These are phyloP conservation scores for Jacaranda copaia DNA, from an alignment of 257 asterid species.

Conservation along the genomic window DNA sequence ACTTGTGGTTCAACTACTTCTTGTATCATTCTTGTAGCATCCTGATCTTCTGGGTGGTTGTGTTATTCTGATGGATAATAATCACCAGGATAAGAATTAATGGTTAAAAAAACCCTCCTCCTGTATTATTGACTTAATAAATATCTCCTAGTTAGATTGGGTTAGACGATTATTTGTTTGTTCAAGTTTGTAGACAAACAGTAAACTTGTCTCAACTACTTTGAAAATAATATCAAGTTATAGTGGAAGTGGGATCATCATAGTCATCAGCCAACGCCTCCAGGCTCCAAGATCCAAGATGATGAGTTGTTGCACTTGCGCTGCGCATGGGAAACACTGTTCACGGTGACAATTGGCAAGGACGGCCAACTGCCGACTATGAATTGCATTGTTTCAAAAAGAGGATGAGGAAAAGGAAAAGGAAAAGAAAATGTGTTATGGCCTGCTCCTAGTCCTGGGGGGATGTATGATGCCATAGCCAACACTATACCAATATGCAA, in stretches of 20 bases:
- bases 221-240: not conserved
- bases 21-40: not conserved
- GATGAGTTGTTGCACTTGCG: slow-evolving; percentile 3
- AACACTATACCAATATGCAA: not conserved
- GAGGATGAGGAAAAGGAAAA: not conserved
- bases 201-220: not conserved
- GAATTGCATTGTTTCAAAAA: not conserved
- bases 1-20: not conserved
- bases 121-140: no score
- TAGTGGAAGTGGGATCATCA: not conserved
- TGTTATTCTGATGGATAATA: no score
- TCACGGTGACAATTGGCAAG: not conserved
- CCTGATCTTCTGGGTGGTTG: not conserved
- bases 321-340: not conserved
- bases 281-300: no score
- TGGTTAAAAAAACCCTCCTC: no score
- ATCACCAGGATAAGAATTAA: no score
- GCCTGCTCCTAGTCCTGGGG: not conserved
- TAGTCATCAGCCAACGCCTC: no score
- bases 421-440: not conserved
- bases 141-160: not conserved
- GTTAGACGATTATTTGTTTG: not conserved
- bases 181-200: not conserved
- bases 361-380: slow-evolving; percentile 4
- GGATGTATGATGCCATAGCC: slow-evolving; percentile 17